Evolutionary conservation across 768 basidiomycete species (phyloP).

Genomic region (Clathrus columnatus): DNA sequence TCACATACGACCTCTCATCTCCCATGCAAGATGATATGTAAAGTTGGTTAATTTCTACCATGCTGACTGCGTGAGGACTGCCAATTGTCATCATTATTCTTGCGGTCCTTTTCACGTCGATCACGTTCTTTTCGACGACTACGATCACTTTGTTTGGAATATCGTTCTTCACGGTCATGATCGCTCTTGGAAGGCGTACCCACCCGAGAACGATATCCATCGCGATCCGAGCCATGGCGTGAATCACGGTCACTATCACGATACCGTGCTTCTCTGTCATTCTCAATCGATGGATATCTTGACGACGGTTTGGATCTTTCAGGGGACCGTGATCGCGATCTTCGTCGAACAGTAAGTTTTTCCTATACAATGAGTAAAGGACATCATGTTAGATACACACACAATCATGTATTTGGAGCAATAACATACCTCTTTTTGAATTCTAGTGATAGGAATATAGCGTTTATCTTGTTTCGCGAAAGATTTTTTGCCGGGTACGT

Average conservation of each 20-base stretch:
- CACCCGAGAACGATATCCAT: constrained; percentile 16
- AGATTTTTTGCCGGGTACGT: constrained; percentile 20
- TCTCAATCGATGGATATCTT: constrained; percentile 33
- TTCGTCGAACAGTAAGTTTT: constrained; percentile 30
- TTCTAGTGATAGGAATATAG: constrained; percentile 78
- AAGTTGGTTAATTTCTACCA: neutral
- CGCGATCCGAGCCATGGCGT: constrained; percentile 19
- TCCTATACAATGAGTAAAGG: constrained; percentile 12
- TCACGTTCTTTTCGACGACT: constrained; percentile 18
- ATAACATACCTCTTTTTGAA: constrained; percentile 39
- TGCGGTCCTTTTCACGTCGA: constrained; percentile 22
- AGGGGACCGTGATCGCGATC: constrained; percentile 28
- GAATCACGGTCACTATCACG: constrained; percentile 26
- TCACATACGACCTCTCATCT: too few species aligned
- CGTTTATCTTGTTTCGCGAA: constrained; percentile 54
- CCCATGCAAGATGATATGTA: neutral
- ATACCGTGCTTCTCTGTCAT: constrained; percentile 15
- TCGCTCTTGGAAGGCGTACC: constrained; percentile 24
- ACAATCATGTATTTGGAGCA: neutral
- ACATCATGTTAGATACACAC: neutral
- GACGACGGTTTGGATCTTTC: constrained; percentile 42
- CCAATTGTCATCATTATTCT: constrained; percentile 21
- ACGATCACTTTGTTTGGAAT: constrained; percentile 19
- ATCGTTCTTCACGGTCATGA: constrained; percentile 12
- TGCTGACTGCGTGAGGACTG: constrained; percentile 14